Evolutionary conservation across 306 rosid genomes (phyloP).

Genomic region (Cucurbita moschata): DNA sequence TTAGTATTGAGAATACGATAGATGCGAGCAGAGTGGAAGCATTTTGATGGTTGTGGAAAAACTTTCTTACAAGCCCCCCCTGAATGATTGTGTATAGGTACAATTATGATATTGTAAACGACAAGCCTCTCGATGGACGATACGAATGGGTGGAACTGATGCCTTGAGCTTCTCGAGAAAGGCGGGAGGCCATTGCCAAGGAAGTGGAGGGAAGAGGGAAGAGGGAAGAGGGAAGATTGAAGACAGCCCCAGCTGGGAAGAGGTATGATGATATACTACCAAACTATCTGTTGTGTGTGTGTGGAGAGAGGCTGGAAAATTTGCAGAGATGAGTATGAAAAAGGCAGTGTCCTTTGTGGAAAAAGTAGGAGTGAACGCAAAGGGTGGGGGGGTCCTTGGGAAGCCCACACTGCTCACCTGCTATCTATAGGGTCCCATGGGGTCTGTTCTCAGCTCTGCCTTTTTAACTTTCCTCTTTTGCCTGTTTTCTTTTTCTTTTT

Average conservation of each 20-base stretch:
- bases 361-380: not conserved
- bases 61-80: not conserved
- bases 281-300: not conserved
- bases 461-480: not conserved
- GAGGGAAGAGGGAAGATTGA: not conserved
- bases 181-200: not conserved
- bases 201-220: not conserved
- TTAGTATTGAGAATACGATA: not conserved
- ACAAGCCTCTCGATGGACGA: slow-evolving; percentile 59
- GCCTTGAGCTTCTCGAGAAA: slow-evolving; percentile 20
- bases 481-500: not conserved
- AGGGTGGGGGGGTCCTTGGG: not conserved
- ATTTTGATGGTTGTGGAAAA: not conserved
- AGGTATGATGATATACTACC: not conserved
- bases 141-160: slow-evolving; percentile 69
- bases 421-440: not conserved
- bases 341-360: not conserved
- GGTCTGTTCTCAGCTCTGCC: not conserved
- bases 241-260: not conserved
- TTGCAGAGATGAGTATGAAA: not conserved
- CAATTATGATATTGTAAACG: slow-evolving; percentile 64
- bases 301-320: not conserved
- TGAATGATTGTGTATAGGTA: slow-evolving; percentile 39
- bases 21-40: not conserved
- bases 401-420: not conserved